phyloP scores from a whole-genome alignment of 2,329 filamentous ascomycete species.

The Trichoderma atroviride region DNA sequence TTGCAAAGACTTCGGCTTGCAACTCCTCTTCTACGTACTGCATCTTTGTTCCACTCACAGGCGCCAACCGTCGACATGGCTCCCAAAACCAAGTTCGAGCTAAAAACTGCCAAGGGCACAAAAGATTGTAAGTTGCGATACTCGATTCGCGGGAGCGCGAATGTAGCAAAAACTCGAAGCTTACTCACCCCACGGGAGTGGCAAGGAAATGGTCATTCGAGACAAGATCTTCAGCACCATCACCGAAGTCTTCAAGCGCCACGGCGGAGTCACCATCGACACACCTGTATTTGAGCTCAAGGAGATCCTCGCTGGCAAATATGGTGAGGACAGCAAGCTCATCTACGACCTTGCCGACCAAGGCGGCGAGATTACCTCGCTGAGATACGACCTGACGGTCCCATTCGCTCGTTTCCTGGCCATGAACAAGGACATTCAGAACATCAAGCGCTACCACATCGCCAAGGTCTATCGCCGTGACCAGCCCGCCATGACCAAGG shows the following conservation, averaged over 20 bases:
- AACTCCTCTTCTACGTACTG: constrained; percentile 30
- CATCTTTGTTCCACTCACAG: constrained; percentile 33
- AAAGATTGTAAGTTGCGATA: constrained; percentile 66
- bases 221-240: constrained; percentile 79
- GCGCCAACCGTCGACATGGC: constrained; percentile 34
- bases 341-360: constrained; percentile 89
- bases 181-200: constrained; percentile 56
- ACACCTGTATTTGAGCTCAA: constrained; percentile 84
- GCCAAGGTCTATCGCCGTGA: constrained; percentile 72
- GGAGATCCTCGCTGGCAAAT: constrained; percentile 86
- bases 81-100: constrained; percentile 36
- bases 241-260: constrained; percentile 78
- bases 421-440: constrained; percentile 81
- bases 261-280: constrained; percentile 78
- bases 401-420: constrained; percentile 91
- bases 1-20: constrained; percentile 3
- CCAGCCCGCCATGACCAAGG: constrained; percentile 74
- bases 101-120: constrained; percentile 86
- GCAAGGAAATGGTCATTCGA: constrained; percentile 76
- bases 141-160: constrained; percentile 7
- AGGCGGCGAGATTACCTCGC: constrained; percentile 72
- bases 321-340: constrained; percentile 89
- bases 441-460: constrained; percentile 93
- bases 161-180: constrained; percentile 16
- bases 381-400: constrained; percentile 86